phyloP scores from a whole-genome alignment of 192 early-diverging fungal species.

The Linderina pennispora region DNA sequence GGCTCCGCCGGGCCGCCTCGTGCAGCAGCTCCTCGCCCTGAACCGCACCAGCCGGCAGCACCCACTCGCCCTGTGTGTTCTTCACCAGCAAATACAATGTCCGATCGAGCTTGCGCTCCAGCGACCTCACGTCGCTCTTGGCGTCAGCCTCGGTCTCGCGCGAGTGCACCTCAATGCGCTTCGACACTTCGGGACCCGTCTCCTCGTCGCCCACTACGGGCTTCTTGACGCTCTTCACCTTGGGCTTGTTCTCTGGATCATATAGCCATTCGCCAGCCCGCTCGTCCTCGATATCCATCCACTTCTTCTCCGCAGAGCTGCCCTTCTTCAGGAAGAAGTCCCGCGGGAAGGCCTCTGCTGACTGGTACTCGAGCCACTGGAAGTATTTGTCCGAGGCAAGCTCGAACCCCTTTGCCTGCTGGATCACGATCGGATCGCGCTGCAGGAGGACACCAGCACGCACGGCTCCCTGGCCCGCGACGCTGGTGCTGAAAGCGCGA shows the following conservation, averaged over 20 bases:
- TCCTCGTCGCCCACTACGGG: slow-evolving; percentile 1
- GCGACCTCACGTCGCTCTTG: slow-evolving; percentile 55
- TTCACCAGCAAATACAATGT: slow-evolving; percentile 81
- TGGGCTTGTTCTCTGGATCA: slow-evolving; percentile 16
- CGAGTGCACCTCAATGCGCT: slow-evolving; percentile 51
- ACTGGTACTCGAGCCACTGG: slow-evolving; percentile 35
- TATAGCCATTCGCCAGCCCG: slow-evolving; percentile 34
- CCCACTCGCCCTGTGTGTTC: slow-evolving; percentile 58
- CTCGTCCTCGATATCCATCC: slow-evolving; percentile 27
- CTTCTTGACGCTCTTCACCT: slow-evolving; percentile 11
- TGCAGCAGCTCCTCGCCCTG: slow-evolving; percentile 60
- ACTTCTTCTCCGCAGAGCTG: slow-evolving; percentile 33
- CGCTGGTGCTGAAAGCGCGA: slow-evolving; percentile 26
- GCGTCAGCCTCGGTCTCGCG: slow-evolving; percentile 60
- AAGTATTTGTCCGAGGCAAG: slow-evolving; percentile 32
- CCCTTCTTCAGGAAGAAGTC: slow-evolving; percentile 46
- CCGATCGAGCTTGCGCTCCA: slow-evolving; percentile 70
- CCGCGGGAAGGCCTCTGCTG: slow-evolving; percentile 41
- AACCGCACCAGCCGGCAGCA: slow-evolving; percentile 64
- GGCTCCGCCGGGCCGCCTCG: slow-evolving; percentile 67
- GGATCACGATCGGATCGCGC: slow-evolving; percentile 41
- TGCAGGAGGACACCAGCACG: slow-evolving; percentile 35
- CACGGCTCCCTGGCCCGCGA: not conserved
- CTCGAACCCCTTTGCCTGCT: slow-evolving; percentile 25
- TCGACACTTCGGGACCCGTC: slow-evolving; percentile 11